Percentiles rank a stretch among this genome's conserved stretches.
phyloP scores from a whole-genome alignment of 1,139 yeast genomes.

The Yamadazyma friedrichii region DNA sequence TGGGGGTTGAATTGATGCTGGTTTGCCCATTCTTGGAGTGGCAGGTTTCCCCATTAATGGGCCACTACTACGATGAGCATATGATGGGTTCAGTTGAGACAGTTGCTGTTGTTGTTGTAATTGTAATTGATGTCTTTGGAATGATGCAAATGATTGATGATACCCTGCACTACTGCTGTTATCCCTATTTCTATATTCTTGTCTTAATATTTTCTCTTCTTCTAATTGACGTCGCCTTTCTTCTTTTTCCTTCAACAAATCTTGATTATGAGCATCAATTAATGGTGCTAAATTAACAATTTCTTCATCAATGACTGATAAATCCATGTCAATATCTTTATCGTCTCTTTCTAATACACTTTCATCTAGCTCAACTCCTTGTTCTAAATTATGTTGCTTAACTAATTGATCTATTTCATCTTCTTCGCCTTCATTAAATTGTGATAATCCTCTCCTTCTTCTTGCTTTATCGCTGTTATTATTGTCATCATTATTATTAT shows the following conservation, averaged over 20 bases:
- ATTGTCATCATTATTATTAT: conserved; percentile 3
- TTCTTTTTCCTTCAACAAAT: conserved; percentile 24
- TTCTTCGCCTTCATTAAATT: conserved; percentile 36
- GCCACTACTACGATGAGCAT: conserved; percentile 14
- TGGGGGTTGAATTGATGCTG: conserved; percentile 49
- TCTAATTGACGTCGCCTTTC: conserved; percentile 22
- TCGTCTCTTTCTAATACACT: conserved; percentile 18
- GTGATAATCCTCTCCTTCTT: conserved; percentile 15
- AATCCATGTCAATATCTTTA: conserved; percentile 24
- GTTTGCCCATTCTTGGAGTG: conserved; percentile 42
- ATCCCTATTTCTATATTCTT: conserved; percentile 6
- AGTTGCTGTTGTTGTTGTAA: conserved; percentile 7
- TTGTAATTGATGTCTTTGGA: conserved; percentile 1
- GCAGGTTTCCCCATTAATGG: conserved; percentile 43
- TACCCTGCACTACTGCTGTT: background rate
- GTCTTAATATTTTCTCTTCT: conserved; percentile 23
- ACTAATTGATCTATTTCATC: conserved; percentile 38
- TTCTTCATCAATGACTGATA: conserved; percentile 39
- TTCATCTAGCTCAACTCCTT: conserved; percentile 31
- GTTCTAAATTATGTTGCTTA: conserved; percentile 34
- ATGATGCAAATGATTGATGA: background rate
- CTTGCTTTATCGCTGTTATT: conserved; percentile 10
- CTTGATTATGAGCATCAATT: conserved; percentile 36
- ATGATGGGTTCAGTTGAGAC: background rate
- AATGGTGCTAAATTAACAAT: conserved; percentile 41